These are phyloP conservation scores for Boletus tomentosulus DNA, from an alignment of 768 basidiomycete species.

Conservation along the genomic window DNA sequence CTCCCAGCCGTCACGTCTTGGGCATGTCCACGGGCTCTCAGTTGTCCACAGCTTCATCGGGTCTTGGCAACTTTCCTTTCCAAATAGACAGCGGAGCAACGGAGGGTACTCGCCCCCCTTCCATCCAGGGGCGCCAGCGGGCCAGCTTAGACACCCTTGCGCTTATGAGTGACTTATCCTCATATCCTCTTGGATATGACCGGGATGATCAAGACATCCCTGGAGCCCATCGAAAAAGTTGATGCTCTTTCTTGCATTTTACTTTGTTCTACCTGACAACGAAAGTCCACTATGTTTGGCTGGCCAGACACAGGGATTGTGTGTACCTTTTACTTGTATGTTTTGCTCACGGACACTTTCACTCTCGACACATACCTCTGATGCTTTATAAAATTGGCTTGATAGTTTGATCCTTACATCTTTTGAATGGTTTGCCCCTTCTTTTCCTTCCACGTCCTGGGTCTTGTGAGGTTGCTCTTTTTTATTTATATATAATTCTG, in stretches of 20 bases:
- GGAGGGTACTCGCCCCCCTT: conserved; percentile 32
- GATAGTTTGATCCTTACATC: conserved; percentile 4
- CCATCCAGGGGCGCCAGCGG: conserved; percentile 50
- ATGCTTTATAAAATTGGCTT: conserved; percentile 3
- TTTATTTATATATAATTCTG: conserved; percentile 17
- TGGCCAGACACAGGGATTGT: conserved; percentile 26
- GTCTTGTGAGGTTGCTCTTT: conserved; percentile 8
- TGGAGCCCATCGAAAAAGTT: conserved; percentile 26
- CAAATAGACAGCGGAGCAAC: conserved; percentile 65
- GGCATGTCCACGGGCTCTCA: conserved; percentile 76
- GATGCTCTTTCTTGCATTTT: conserved; percentile 4
- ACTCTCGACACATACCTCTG: conserved; percentile 2
- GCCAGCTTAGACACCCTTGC: conserved; percentile 85
- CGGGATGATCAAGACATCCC: conserved; percentile 28
- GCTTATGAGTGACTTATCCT: conserved; percentile 75
- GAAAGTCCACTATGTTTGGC: conserved; percentile 21
- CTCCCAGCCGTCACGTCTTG: conserved; percentile 58
- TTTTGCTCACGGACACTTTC: conserved; percentile 15
- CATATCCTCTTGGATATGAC: conserved; percentile 80
- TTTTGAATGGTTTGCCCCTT: neutral
- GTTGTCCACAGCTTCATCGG: conserved; percentile 71
- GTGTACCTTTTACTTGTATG: conserved; percentile 29
- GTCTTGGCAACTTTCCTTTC: conserved; percentile 84
- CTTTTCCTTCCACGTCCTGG: conserved; percentile 8
- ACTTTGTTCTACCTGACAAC: conserved; percentile 4